Conservation (phyloP, 495 filamentous ascomycete genomes). For the Bacidia gigantensis region DNA sequence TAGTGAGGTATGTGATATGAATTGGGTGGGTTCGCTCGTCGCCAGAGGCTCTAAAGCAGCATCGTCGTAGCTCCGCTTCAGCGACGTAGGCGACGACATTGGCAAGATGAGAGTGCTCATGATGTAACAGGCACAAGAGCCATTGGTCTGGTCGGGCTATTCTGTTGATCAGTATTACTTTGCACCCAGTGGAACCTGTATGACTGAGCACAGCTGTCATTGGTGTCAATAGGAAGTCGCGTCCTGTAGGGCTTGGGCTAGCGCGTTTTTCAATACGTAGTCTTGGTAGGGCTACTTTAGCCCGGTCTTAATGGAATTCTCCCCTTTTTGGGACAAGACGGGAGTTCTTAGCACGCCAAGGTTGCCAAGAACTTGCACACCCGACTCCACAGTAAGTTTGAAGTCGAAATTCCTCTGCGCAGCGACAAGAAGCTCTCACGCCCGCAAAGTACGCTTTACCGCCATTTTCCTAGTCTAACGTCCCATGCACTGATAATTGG, state of each 20-base stretch:
- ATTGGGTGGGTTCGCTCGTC: background rate
- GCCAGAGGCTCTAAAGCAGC: background rate
- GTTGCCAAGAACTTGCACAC: too few relatives aligned
- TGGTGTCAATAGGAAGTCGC: background rate
- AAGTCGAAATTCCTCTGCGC: too few relatives aligned
- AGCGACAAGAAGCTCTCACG: background rate
- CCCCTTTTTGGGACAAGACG: too few relatives aligned
- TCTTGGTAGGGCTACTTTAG: too few relatives aligned
- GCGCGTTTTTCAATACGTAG: background rate
- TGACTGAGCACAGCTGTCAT: too few relatives aligned
- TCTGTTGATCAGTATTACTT: too few relatives aligned
- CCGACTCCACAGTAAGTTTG: too few relatives aligned
- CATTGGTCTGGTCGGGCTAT: too few relatives aligned
- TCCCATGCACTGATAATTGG: background rate
- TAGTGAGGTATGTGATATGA: too few relatives aligned
- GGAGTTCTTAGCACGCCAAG: too few relatives aligned
- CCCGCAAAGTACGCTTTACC: background rate
- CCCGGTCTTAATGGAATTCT: too few relatives aligned
- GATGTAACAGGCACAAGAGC: background rate
- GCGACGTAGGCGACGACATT: slow-evolving; percentile 14
- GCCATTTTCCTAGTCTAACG: background rate
- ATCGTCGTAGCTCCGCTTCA: slow-evolving; percentile 16
- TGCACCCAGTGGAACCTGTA: too few relatives aligned
- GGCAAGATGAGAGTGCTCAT: slow-evolving; percentile 13
- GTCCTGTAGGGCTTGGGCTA: background rate